phyloP scores from a whole-genome alignment of 352 stramenopile species.

The Phytophthora rubi region DNA sequence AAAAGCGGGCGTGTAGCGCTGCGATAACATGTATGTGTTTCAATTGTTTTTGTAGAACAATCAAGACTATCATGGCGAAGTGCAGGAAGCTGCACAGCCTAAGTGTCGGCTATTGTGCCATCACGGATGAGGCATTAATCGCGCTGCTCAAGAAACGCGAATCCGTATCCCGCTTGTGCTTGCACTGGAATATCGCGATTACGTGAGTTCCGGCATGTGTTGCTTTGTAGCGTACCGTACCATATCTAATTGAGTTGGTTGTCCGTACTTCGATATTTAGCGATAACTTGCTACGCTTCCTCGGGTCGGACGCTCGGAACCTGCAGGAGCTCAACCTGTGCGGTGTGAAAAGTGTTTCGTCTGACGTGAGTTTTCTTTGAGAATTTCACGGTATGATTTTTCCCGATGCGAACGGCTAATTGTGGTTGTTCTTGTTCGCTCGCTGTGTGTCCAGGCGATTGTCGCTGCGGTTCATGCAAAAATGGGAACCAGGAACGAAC shows the following conservation, averaged over 20 bases:
- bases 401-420: not conserved
- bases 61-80: conserved; percentile 89
- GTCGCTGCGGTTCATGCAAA: conserved; percentile 80
- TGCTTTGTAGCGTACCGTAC: not conserved
- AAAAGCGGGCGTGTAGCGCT: not conserved
- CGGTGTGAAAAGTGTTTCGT: conserved; percentile 85
- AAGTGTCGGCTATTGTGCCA: conserved; percentile 84
- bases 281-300: conserved; percentile 82
- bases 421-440: not conserved
- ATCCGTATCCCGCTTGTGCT: conserved; percentile 71
- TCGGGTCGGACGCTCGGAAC: conserved; percentile 73
- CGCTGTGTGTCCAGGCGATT: conserved; percentile 48
- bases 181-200: conserved; percentile 90
- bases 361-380: conserved; percentile 55
- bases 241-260: conserved; percentile 2
- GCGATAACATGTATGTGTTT: not conserved
- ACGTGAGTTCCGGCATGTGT: conserved; percentile 64
- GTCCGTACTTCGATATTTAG: conserved; percentile 34
- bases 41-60: conserved; percentile 52
- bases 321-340: conserved; percentile 89
- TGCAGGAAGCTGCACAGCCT: conserved; percentile 90
- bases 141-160: conserved; percentile 85
- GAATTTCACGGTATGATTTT: not conserved
- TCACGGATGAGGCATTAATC: conserved; percentile 88
- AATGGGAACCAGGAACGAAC: conserved; percentile 64